phyloP scores from a whole-genome alignment of 1,284 basidiomycete species.

The Phellinidium pouzarii region DNA sequence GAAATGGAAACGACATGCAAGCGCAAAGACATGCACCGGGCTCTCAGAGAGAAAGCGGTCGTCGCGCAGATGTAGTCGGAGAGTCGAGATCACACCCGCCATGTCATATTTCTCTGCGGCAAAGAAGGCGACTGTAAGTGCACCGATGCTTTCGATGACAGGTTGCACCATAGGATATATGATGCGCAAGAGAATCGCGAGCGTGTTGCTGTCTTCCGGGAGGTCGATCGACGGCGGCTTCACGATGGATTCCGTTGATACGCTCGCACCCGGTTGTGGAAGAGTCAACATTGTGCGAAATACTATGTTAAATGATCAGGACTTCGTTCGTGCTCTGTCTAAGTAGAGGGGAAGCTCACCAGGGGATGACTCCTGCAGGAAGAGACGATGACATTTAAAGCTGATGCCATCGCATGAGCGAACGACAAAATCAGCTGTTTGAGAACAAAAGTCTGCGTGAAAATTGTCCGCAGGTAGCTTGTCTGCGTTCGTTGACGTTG shows the following conservation, averaged over 20 bases:
- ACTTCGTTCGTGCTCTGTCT: no score
- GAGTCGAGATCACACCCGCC: constrained; percentile 16
- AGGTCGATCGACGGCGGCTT: constrained; percentile 16
- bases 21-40: constrained; percentile 16
- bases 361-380: constrained; percentile 17
- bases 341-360: neutral
- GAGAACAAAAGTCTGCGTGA: constrained; percentile 15
- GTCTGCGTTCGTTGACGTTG: neutral
- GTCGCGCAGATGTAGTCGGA: constrained; percentile 17
- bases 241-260: neutral
- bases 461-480: constrained; percentile 8
- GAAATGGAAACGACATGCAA: constrained; percentile 18
- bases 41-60: constrained; percentile 12
- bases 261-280: constrained; percentile 12
- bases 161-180: constrained; percentile 17
- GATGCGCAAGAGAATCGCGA: constrained; percentile 15
- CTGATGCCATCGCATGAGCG: constrained; percentile 15
- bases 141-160: constrained; percentile 11
- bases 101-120: constrained; percentile 19
- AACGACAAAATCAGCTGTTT: constrained; percentile 17
- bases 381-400: constrained; percentile 18
- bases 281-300: constrained; percentile 18
- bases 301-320: neutral
- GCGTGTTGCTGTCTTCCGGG: constrained; percentile 13
- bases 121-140: constrained; percentile 10